A percentile compares a stretch with the other conserved stretches of the same genome.
Evolutionary conservation across 805 yeast species (phyloP).

Genomic region (Blastobotrys parvus): DNA sequence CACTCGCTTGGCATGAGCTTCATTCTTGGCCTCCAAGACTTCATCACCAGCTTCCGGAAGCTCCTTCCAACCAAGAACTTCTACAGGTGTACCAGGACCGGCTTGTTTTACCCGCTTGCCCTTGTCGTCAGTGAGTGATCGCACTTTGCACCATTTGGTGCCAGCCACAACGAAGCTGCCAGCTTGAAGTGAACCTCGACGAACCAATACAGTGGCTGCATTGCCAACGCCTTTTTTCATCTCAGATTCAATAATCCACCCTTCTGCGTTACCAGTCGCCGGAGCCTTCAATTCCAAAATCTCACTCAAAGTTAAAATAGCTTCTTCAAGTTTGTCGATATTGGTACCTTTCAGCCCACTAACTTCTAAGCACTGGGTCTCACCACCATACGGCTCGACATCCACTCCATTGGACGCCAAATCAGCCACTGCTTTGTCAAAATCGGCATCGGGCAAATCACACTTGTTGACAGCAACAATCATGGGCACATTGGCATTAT

Average conservation of each 20-base stretch:
- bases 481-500: conserved; percentile 68
- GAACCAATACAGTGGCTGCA: conserved; percentile 75
- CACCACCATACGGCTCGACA: conserved; percentile 93
- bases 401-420: conserved; percentile 70
- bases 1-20: conserved; percentile 67
- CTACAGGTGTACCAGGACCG: conserved; percentile 84
- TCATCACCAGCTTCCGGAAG: conserved; percentile 88
- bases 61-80: conserved; percentile 89
- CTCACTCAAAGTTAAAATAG: conserved; percentile 78
- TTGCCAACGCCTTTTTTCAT: conserved; percentile 76
- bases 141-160: conserved; percentile 74
- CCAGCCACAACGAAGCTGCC: conserved; percentile 84
- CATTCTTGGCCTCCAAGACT: conserved; percentile 67
- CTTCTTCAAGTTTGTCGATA: conserved; percentile 84
- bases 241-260: conserved; percentile 84
- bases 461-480: conserved; percentile 91
- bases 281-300: conserved; percentile 65
- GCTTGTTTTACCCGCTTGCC: conserved; percentile 60
- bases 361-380: conserved; percentile 77
- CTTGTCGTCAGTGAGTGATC: conserved; percentile 64
- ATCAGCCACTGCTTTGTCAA: conserved; percentile 71
- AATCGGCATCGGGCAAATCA: conserved; percentile 68
- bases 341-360: conserved; percentile 87
- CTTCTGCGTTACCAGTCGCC: conserved; percentile 48
- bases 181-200: conserved; percentile 63